A percentile compares a stretch with the other conserved stretches of the same genome.
phyloP scores from a whole-genome alignment of 352 stramenopile genomes.

The Phytophthora parvispora region DNA sequence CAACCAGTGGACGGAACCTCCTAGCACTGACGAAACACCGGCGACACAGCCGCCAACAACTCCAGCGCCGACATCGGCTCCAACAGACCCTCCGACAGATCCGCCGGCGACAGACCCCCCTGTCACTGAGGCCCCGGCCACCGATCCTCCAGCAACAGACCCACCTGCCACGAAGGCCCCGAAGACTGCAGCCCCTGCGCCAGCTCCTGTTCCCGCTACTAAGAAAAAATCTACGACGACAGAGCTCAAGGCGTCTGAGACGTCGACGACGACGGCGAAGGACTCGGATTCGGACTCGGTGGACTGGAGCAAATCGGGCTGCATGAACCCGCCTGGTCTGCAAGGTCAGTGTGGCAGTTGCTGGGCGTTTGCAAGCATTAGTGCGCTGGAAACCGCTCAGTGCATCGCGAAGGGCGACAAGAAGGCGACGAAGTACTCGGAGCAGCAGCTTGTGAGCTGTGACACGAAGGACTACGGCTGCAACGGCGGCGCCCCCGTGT shows the following conservation, averaged over 20 bases:
- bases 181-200: constrained; percentile 1
- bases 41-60: constrained; percentile 4
- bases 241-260: neutral
- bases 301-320: constrained; percentile 56
- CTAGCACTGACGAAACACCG: constrained; percentile 7
- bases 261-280: constrained; percentile 12
- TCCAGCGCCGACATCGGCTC: constrained; percentile 4
- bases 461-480: constrained; percentile 91
- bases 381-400: constrained; percentile 92
- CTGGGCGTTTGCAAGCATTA: constrained; percentile 97
- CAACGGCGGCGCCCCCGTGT: constrained; percentile 91
- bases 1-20: constrained; percentile 20
- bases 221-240: constrained; percentile 17
- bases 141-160: neutral
- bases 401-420: constrained; percentile 80
- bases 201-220: constrained; percentile 18
- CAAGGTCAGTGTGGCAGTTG: constrained; percentile 98
- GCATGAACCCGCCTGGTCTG: constrained; percentile 88
- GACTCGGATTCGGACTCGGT: constrained; percentile 38
- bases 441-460: constrained; percentile 96
- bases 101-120: neutral
- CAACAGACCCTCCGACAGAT: neutral
- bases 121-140: neutral
- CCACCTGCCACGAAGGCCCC: neutral
- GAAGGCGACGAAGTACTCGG: constrained; percentile 81